A percentile compares a stretch with the other conserved stretches of the same genome.
These are phyloP conservation scores for Tagetes patula DNA, from an alignment of 129 eudicot genomes.

Conservation along the genomic window DNA sequence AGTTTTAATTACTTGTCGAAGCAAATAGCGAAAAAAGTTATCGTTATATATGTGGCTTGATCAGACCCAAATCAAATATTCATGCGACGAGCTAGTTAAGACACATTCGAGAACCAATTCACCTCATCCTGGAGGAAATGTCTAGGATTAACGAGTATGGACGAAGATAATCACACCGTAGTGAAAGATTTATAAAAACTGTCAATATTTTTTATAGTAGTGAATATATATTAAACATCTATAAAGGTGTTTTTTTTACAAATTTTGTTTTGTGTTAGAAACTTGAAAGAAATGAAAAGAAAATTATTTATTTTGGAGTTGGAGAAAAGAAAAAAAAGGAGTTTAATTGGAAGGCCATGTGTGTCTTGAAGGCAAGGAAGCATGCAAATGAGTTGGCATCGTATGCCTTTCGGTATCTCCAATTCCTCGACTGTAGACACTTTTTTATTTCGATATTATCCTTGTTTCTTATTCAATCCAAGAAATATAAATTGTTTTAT, in stretches of 20 bases:
- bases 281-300: not conserved
- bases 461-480: not conserved
- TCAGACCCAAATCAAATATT: no score
- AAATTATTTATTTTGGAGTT: conserved; percentile 1
- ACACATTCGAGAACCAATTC: no score
- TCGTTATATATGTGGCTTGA: no score
- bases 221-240: no score
- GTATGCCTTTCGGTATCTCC: conserved; percentile 38
- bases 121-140: no score
- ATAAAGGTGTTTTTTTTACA: not conserved
- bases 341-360: conserved; percentile 42
- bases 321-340: not conserved
- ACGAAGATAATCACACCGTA: no score
- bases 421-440: conserved; percentile 27
- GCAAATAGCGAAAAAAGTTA: no score
- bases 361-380: conserved; percentile 36
- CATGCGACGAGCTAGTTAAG: no score
- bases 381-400: conserved; percentile 39
- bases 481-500: not conserved
- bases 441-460: conserved; percentile 21
- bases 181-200: no score
- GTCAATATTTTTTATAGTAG: no score
- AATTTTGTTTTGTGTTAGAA: conserved; percentile 8
- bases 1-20: no score
- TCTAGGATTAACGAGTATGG: no score